Evolutionary conservation across 2,329 filamentous ascomycete genomes (phyloP), one percentile per base, ranked within the genome.

Genomic region (Thermothelomyces thermophilus): DNA sequence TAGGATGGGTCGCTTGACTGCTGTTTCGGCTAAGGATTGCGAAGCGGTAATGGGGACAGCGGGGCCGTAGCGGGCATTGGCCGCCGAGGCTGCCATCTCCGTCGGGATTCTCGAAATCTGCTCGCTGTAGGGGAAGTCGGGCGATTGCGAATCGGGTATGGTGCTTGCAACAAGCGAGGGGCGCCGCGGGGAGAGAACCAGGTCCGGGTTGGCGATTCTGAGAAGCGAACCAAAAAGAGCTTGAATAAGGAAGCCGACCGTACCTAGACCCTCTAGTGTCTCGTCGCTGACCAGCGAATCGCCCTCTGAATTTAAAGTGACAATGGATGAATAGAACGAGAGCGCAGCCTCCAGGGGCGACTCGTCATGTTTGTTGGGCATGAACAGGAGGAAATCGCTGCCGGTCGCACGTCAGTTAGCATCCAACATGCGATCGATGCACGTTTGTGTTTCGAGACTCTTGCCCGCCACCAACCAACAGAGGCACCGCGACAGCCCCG

Each of bases 191-290:
- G 51, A 34, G 48, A 40, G 36, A n/a, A n/a, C 43, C 44, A 51
- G 30, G 39, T 56, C 54, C 33, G 60, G 64, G 54, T 62, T 63
- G 64, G 82, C 82, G 66, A 87, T 75, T 69, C 81, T 78, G 63
- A 87, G 73, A 63, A 91, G 76, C 66, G 84, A 84, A 71, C 86
- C 86, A 75, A 90, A 87, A 62, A 90, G 75, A 71, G 79, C 75
- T 68, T 80, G 76, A 68, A 84, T 72, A 79, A 90, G 78, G 72
- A 80, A 83, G 69, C 71, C 73, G 67, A 76, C 77, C 81, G 78
- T 96, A 95, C 91, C 91, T 90, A 95, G 76, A 72, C 90, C 87
- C 77, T 95, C 82, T 64, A 95, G 80, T 66, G 84, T 86, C 67
- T 95, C 89, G 72, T 95, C 90, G 73, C 84, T 88, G 62, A 97